A percentile compares a stretch with the other conserved stretches of the same genome.
phyloP scores from a whole-genome alignment of 2,329 filamentous ascomycete species.

The Pyrenophora graminea region DNA sequence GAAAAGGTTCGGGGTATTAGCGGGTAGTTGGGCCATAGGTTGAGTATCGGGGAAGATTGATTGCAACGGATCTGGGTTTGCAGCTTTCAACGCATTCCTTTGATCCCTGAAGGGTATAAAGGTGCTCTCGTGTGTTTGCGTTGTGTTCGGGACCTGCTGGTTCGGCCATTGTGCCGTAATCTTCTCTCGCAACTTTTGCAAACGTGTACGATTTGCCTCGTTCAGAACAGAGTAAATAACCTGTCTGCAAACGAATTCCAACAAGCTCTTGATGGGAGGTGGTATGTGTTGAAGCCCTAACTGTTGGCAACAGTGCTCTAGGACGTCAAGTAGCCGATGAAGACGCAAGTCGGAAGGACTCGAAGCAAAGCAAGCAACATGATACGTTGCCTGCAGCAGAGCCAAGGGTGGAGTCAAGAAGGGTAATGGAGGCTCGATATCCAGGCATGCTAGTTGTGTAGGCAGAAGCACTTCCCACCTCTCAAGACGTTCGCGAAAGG shows the following conservation, averaged over 20 bases:
- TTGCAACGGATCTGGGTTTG: slow-evolving; percentile 28
- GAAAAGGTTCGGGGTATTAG: slow-evolving; percentile 13
- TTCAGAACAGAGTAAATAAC: slow-evolving; percentile 18
- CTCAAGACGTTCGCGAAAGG: slow-evolving; percentile 41
- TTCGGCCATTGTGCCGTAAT: slow-evolving; percentile 19
- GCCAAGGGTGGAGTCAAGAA: slow-evolving; percentile 33
- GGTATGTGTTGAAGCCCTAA: slow-evolving; percentile 33
- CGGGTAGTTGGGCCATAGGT: slow-evolving; percentile 1
- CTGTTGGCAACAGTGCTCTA: slow-evolving; percentile 31
- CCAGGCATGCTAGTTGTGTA: slow-evolving; percentile 27
- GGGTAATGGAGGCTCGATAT: slow-evolving; percentile 13
- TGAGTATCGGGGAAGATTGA: slow-evolving; percentile 12
- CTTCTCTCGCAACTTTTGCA: slow-evolving; percentile 24
- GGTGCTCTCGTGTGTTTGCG: neutral
- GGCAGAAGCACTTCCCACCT: slow-evolving; percentile 44
- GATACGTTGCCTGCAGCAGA: slow-evolving; percentile 36
- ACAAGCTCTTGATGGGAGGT: slow-evolving; percentile 32
- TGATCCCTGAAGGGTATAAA: slow-evolving; percentile 5
- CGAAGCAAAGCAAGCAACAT: slow-evolving; percentile 27
- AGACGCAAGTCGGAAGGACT: slow-evolving; percentile 27
- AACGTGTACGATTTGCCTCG: slow-evolving; percentile 18
- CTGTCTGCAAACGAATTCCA: slow-evolving; percentile 27
- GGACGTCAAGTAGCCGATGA: slow-evolving; percentile 23
- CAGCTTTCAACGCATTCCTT: slow-evolving; percentile 12
- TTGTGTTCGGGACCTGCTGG: neutral